These are phyloP conservation scores for Gliomastix tumulicola DNA, from an alignment of 2,329 filamentous ascomycete genomes.

Conservation along the genomic window DNA sequence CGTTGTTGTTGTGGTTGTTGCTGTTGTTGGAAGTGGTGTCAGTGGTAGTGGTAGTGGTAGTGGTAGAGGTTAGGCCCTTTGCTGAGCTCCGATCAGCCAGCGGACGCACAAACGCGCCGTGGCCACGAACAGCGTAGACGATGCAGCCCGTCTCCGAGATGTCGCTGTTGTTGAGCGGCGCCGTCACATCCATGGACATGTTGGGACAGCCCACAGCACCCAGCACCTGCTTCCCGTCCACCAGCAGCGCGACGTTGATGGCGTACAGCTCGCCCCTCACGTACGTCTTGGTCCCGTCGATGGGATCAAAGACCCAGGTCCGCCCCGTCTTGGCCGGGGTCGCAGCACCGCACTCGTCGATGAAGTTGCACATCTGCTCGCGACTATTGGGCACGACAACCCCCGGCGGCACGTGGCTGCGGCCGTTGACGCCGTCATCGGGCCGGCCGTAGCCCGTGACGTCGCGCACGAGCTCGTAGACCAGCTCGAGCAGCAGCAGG, in stretches of 20 bases:
- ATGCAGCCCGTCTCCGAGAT: conserved; percentile 40
- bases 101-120: conserved; percentile 40
- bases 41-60: no score
- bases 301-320: conserved; percentile 54
- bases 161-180: conserved; percentile 33
- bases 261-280: conserved; percentile 47
- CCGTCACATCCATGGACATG: conserved; percentile 27
- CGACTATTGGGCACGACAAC: conserved; percentile 24
- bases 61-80: no score
- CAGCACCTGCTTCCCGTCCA: conserved; percentile 41
- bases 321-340: conserved; percentile 27
- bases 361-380: conserved; percentile 42
- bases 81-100: conserved; percentile 20
- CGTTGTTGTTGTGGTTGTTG: no score
- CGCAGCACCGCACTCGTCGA: conserved; percentile 42
- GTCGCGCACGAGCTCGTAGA: conserved; percentile 36
- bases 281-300: conserved; percentile 53
- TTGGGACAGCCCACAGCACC: conserved; percentile 43
- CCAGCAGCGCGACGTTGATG: conserved; percentile 47
- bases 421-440: conserved; percentile 13
- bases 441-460: conserved; percentile 10
- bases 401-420: conserved; percentile 14
- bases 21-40: no score
- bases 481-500: conserved; percentile 31
- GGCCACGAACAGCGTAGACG: conserved; percentile 38